Percentiles rank a stretch among this genome's conserved stretches.
Evolutionary conservation across 208 protist genomes (phyloP).

Genomic region (Leishmania guyanensis): DNA sequence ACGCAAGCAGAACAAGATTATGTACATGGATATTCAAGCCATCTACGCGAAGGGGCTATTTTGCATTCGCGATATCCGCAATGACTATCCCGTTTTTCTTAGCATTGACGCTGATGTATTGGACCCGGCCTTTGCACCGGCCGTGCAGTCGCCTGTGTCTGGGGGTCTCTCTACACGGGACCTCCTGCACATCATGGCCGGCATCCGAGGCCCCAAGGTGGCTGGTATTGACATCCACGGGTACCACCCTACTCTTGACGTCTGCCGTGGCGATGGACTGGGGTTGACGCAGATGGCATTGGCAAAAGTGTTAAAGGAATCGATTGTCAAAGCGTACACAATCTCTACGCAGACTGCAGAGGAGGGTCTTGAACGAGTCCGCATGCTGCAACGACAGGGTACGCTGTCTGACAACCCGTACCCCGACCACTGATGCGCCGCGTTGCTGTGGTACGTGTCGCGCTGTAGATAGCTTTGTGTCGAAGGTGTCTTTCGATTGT

Average conservation of each 20-base stretch:
- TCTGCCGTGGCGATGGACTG: slow-evolving; percentile 60
- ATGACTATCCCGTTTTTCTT: slow-evolving; percentile 86
- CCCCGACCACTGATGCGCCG: slow-evolving; percentile 53
- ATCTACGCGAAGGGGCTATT: slow-evolving; percentile 85
- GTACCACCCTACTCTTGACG: slow-evolving; percentile 61
- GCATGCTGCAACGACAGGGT: slow-evolving; percentile 86
- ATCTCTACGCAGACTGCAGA: slow-evolving; percentile 84
- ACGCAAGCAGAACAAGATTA: slow-evolving; percentile 77
- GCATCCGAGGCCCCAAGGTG: slow-evolving; percentile 77
- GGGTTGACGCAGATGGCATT: slow-evolving; percentile 78
- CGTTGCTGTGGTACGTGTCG: too few relatives aligned
- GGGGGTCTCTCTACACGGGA: slow-evolving; percentile 81
- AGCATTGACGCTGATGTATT: slow-evolving; percentile 78
- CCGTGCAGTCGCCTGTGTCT: slow-evolving; percentile 47
- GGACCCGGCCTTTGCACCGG: slow-evolving; percentile 80
- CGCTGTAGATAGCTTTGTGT: not conserved
- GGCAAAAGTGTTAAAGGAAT: slow-evolving; percentile 80
- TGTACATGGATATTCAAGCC: slow-evolving; percentile 91
- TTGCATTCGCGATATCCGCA: slow-evolving; percentile 85
- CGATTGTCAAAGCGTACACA: slow-evolving; percentile 69
- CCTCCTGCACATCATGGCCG: slow-evolving; percentile 77
- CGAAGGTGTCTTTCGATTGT: not conserved
- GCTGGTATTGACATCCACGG: slow-evolving; percentile 83
- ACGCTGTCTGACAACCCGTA: slow-evolving; percentile 84
- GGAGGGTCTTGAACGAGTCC: slow-evolving; percentile 73